phyloP scores from a whole-genome alignment of 2,329 filamentous ascomycete species.

The Calonectria henricotiae region DNA sequence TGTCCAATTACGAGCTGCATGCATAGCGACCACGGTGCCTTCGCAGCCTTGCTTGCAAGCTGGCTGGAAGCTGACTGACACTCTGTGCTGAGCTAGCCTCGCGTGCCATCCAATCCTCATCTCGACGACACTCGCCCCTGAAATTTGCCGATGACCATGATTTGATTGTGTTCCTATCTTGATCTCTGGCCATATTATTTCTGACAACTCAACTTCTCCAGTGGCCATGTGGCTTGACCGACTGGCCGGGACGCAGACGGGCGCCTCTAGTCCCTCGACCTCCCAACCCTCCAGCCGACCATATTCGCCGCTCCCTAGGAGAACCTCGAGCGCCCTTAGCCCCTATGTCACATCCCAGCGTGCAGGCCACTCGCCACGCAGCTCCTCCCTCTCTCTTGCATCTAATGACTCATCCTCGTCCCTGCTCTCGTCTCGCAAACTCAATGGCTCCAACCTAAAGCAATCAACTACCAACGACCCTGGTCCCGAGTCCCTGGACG shows the following conservation, averaged over 20 bases:
- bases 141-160: slow-evolving; percentile 31
- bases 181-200: slow-evolving; percentile 28
- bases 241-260: slow-evolving; percentile 79
- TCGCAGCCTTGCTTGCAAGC: slow-evolving; percentile 53
- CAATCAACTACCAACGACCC: slow-evolving; percentile 70
- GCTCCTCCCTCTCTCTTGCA: slow-evolving; percentile 84
- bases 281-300: slow-evolving; percentile 77
- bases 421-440: slow-evolving; percentile 75
- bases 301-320: slow-evolving; percentile 79
- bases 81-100: slow-evolving; percentile 43
- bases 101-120: slow-evolving; percentile 33
- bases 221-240: slow-evolving; percentile 90
- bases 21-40: slow-evolving; percentile 34
- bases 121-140: slow-evolving; percentile 29
- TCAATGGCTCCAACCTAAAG: slow-evolving; percentile 80
- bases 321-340: slow-evolving; percentile 78
- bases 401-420: slow-evolving; percentile 85
- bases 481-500: slow-evolving; percentile 79
- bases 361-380: slow-evolving; percentile 78
- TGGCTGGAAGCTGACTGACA: slow-evolving; percentile 49
- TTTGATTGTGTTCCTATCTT: slow-evolving; percentile 32
- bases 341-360: slow-evolving; percentile 80
- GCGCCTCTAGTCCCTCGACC: slow-evolving; percentile 71
- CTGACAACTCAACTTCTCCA: slow-evolving; percentile 35
- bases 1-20: slow-evolving; percentile 44